Conservation (phyloP, 2,329 filamentous ascomycete species). For the Hortaea sp. region DNA sequence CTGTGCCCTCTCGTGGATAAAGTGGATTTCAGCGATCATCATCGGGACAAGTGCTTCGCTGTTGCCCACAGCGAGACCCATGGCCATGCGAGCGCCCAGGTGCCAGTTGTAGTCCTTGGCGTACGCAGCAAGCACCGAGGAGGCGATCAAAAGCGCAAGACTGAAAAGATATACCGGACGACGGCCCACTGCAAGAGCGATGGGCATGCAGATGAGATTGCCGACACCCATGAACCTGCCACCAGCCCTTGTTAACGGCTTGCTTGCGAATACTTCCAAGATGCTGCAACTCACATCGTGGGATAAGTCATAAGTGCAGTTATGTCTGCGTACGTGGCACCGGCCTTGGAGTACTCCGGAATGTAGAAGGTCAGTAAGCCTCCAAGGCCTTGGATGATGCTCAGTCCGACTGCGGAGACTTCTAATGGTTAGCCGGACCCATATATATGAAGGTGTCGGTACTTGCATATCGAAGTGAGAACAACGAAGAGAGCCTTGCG, state of each 20-base stretch:
- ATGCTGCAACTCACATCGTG: too few species aligned
- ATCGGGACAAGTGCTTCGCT: slow-evolving; percentile 17
- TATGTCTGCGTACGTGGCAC: too few species aligned
- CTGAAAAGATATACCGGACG: slow-evolving; percentile 24
- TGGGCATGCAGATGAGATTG: slow-evolving; percentile 27
- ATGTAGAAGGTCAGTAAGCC: too few species aligned
- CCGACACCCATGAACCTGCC: slow-evolving; percentile 9
- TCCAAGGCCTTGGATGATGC: too few species aligned
- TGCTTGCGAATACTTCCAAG: too few species aligned
- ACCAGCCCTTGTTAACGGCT: too few species aligned
- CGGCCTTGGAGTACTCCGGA: too few species aligned
- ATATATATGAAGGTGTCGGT: too few species aligned
- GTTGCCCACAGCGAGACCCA: slow-evolving; percentile 23
- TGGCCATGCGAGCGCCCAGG: slow-evolving; percentile 20
- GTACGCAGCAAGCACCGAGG: slow-evolving; percentile 17
- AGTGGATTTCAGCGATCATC: slow-evolving; percentile 32
- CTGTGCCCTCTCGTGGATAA: slow-evolving; percentile 35
- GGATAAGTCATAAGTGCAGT: too few species aligned
- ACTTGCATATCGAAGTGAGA: too few species aligned
- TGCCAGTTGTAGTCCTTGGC: slow-evolving; percentile 15
- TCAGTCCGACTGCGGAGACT: too few species aligned
- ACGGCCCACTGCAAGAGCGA: slow-evolving; percentile 25
- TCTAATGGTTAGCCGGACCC: too few species aligned
- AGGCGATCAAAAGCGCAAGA: slow-evolving; percentile 18
- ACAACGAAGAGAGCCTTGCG: slow-evolving; percentile 22